A percentile compares a stretch with the other conserved stretches of the same genome.
These are phyloP conservation scores for Cladosporium sp. DNA, from an alignment of 2,329 filamentous ascomycete genomes.

Conservation along the genomic window DNA sequence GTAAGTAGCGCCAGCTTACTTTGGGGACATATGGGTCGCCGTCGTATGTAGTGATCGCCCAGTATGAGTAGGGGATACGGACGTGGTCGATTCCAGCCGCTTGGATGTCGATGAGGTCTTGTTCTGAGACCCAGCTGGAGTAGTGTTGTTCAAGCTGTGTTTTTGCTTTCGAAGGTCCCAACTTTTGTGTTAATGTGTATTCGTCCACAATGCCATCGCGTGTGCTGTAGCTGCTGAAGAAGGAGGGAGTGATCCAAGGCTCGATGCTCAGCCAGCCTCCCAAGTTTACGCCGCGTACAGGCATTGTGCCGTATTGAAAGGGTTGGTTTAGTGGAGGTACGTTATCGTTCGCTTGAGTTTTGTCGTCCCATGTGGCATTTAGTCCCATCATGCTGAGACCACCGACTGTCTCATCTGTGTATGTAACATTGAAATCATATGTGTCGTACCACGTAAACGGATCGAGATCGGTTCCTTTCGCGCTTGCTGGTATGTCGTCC, in stretches of 20 bases:
- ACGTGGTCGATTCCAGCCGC: constrained; percentile 91
- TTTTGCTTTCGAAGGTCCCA: constrained; percentile 63
- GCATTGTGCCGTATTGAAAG: constrained; percentile 74
- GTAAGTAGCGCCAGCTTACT: constrained; percentile 86
- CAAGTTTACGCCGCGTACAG: constrained; percentile 85
- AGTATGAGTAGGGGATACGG: constrained; percentile 93
- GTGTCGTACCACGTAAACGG: constrained; percentile 92
- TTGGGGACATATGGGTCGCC: constrained; percentile 83
- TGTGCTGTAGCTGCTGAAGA: constrained; percentile 66
- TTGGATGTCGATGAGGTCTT: constrained; percentile 78
- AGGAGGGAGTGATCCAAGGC: constrained; percentile 90
- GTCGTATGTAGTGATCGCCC: constrained; percentile 82
- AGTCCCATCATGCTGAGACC: constrained; percentile 89
- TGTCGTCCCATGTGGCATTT: constrained; percentile 81
- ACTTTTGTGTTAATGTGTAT: constrained; percentile 68
- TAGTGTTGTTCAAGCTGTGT: constrained; percentile 84
- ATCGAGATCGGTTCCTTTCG: constrained; percentile 73
- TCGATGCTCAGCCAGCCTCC: constrained; percentile 93
- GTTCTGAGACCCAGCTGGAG: constrained; percentile 77
- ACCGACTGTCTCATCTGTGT: constrained; percentile 78
- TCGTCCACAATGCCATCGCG: constrained; percentile 75
- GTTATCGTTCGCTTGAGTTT: constrained; percentile 68
- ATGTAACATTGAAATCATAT: constrained; percentile 87
- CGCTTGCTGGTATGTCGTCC: constrained; percentile 49
- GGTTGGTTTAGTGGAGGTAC: constrained; percentile 71